Conservation (phyloP, 1,284 basidiomycete species). For the Leccinum huronense region DNA sequence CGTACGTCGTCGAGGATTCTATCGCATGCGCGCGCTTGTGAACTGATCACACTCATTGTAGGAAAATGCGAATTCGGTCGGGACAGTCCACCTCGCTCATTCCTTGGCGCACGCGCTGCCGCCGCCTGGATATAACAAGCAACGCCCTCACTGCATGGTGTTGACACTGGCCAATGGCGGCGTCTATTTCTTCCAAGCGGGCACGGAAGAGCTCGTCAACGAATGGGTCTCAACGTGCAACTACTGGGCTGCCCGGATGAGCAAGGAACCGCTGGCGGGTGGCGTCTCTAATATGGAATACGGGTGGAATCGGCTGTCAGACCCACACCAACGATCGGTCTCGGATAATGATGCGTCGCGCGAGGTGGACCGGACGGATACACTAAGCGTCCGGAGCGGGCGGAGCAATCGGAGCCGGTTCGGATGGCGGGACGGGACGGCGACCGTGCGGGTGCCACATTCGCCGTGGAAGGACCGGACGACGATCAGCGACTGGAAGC, state of each 20-base stretch:
- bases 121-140: slow-evolving; percentile 86
- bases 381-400: slow-evolving; percentile 66
- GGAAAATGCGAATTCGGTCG: slow-evolving; percentile 85
- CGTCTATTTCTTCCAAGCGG: slow-evolving; percentile 96
- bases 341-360: slow-evolving; percentile 56
- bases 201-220: slow-evolving; percentile 94
- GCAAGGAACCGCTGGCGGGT: slow-evolving; percentile 90
- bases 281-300: slow-evolving; percentile 99
- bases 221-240: slow-evolving; percentile 99
- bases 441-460: slow-evolving; percentile 58
- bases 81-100: slow-evolving; percentile 81
- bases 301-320: slow-evolving; percentile 85
- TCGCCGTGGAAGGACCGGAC: slow-evolving; percentile 76
- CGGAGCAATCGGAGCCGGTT: slow-evolving; percentile 67
- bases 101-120: slow-evolving; percentile 86
- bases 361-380: slow-evolving; percentile 56
- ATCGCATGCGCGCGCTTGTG: neutral
- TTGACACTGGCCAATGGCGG: slow-evolving; percentile 85
- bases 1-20: slow-evolving; percentile 47
- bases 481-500: slow-evolving; percentile 93
- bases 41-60: slow-evolving; percentile 29
- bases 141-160: slow-evolving; percentile 94
- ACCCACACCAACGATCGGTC: slow-evolving; percentile 54
- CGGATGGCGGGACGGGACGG: slow-evolving; percentile 61
- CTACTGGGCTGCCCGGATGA: slow-evolving; percentile 94